Evolutionary conservation across 2,329 filamentous ascomycete genomes (phyloP).

Genomic region (Gaeumannomyces tritici): DNA sequence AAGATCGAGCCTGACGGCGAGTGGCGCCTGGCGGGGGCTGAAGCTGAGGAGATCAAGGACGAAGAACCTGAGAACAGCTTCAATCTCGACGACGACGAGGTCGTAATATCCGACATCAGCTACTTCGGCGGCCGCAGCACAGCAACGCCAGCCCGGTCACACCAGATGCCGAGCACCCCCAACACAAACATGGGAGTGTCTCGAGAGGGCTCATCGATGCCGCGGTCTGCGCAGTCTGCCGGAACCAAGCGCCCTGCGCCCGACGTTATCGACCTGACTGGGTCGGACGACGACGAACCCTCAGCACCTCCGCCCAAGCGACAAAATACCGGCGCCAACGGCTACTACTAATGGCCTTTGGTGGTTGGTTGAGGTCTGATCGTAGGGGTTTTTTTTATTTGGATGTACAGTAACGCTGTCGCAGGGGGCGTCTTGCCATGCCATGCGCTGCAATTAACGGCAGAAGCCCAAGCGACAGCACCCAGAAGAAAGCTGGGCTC

Average conservation of each 20-base stretch:
- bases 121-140: slow-evolving; percentile 21
- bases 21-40: slow-evolving; percentile 47
- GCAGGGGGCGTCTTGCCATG: not conserved
- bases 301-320: slow-evolving; percentile 37
- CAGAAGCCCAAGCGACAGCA: not conserved
- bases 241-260: slow-evolving; percentile 37
- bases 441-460: not conserved
- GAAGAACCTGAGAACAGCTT: slow-evolving; percentile 14
- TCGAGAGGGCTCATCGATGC: slow-evolving; percentile 24
- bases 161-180: slow-evolving; percentile 11
- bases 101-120: slow-evolving; percentile 36
- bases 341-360: slow-evolving; percentile 1
- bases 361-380: not conserved
- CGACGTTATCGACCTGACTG: slow-evolving; percentile 50
- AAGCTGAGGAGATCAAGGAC: slow-evolving; percentile 18
- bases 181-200: slow-evolving; percentile 21
- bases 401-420: not conserved
- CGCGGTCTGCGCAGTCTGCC: slow-evolving; percentile 20
- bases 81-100: slow-evolving; percentile 33
- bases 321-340: slow-evolving; percentile 18
- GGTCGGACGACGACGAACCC: slow-evolving; percentile 44
- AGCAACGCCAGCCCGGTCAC: slow-evolving; percentile 23
- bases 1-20: slow-evolving; percentile 79
- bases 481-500: not conserved
- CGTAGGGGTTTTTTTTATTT: not conserved